Evolutionary conservation across 1,139 yeast species (phyloP).

Genomic region (Scheffersomyces parashehatae): DNA sequence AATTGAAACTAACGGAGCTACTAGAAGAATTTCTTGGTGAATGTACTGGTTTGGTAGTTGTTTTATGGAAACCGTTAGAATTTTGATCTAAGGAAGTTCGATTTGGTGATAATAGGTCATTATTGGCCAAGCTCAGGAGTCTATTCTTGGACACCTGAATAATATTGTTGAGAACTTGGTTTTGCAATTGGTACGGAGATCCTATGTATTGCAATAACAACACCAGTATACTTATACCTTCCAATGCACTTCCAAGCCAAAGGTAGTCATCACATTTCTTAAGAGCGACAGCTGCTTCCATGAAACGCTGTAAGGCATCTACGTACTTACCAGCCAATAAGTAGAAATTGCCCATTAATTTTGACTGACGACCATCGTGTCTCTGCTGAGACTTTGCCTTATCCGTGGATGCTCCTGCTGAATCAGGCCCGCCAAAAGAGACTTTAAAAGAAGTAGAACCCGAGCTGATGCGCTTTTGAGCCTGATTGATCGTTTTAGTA

Average conservation of each 20-base stretch:
- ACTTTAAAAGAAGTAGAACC: constrained; percentile 41
- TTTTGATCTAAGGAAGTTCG: constrained; percentile 21
- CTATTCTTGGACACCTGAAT: constrained; percentile 30
- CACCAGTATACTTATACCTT: constrained; percentile 71
- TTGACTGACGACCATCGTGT: constrained; percentile 67
- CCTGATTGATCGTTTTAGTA: constrained; percentile 56
- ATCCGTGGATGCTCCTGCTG: constrained; percentile 13
- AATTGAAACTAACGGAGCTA: constrained; percentile 21
- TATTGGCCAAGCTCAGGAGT: constrained; percentile 13
- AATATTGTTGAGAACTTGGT: constrained; percentile 13
- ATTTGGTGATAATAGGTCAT: constrained; percentile 11
- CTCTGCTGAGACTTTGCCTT: constrained; percentile 35
- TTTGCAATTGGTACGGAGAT: constrained; percentile 62
- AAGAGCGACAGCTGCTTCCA: constrained; percentile 66
- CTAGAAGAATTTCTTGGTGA: constrained; percentile 39
- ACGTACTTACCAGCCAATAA: constrained; percentile 75
- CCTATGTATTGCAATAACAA: constrained; percentile 61
- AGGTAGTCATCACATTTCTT: constrained; percentile 70
- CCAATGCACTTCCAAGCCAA: constrained; percentile 88
- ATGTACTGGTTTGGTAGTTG: constrained; percentile 3
- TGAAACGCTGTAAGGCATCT: constrained; percentile 70
- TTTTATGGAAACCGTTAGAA: constrained; percentile 2
- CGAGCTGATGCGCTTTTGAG: constrained; percentile 42
- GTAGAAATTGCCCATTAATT: constrained; percentile 74
- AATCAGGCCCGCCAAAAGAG: constrained; percentile 18